These are phyloP conservation scores for Remersonia thermophila DNA, from an alignment of 2,329 filamentous ascomycete genomes.

Conservation along the genomic window DNA sequence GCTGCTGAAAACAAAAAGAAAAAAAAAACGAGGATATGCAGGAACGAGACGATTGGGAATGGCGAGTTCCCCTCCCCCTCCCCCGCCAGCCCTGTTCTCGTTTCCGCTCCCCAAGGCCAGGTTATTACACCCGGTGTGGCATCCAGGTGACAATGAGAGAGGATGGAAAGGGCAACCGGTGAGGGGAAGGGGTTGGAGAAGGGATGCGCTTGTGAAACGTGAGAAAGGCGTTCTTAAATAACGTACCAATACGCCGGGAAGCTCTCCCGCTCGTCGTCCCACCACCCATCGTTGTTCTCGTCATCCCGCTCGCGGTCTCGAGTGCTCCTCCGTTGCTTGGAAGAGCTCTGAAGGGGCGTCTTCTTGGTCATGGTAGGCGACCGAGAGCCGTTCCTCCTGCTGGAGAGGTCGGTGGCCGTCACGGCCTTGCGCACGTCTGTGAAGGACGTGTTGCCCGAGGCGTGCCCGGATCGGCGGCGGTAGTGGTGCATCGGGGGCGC, in stretches of 20 bases:
- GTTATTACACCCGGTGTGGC: no score
- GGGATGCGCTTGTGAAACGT: constrained; percentile 9
- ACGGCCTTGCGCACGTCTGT: constrained; percentile 42
- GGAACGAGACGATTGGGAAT: constrained; percentile 22
- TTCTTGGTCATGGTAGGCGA: constrained; percentile 33
- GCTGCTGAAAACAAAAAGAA: constrained; percentile 5
- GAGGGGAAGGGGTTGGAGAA: constrained; percentile 6
- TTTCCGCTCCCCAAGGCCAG: no score
- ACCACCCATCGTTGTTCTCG: constrained; percentile 33
- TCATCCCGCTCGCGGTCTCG: constrained; percentile 39
- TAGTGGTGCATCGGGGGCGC: constrained; percentile 40
- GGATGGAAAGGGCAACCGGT: constrained; percentile 16
- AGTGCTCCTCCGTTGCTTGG: constrained; percentile 39
- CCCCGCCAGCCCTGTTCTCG: no score
- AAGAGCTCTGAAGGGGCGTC: constrained; percentile 26
- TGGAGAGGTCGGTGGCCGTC: constrained; percentile 29
- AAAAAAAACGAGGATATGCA: no score
- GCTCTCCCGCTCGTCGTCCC: constrained; percentile 47
- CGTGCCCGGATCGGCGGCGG: constrained; percentile 44
- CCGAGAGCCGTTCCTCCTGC: constrained; percentile 29
- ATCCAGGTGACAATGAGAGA: constrained; percentile 23
- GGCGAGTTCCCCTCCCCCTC: no score
- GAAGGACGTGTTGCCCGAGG: constrained; percentile 38
- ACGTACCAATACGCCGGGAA: constrained; percentile 56
- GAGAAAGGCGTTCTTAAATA: no score